These are phyloP conservation scores for Bacidia rubella DNA, from an alignment of 495 filamentous ascomycete genomes.

Conservation along the genomic window DNA sequence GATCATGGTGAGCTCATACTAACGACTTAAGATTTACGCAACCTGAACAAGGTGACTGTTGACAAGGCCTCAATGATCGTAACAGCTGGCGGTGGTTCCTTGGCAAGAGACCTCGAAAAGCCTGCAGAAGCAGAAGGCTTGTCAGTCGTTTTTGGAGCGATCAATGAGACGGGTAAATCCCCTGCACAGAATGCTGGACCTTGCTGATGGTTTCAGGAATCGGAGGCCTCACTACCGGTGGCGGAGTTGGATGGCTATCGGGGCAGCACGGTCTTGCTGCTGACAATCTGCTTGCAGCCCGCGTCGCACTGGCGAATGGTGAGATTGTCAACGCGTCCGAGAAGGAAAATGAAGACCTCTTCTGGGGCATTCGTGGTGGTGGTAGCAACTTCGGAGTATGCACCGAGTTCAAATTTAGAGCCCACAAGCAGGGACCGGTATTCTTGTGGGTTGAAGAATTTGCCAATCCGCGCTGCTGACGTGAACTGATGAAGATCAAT, in stretches of 20 bases:
- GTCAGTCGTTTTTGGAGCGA: constrained; percentile 1
- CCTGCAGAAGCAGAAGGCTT: constrained; percentile 5
- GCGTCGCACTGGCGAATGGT: constrained; percentile 24
- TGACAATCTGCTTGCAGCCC: constrained; percentile 24
- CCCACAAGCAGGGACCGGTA: constrained; percentile 11
- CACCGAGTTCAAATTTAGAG: constrained; percentile 21
- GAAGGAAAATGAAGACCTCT: constrained; percentile 20
- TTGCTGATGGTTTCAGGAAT: constrained; percentile 18
- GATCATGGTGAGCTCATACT: not conserved
- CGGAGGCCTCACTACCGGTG: constrained; percentile 24
- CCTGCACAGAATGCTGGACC: not conserved
- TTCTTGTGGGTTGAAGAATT: constrained; percentile 20
- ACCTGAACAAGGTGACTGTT: constrained; percentile 36
- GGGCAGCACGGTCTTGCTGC: constrained; percentile 25
- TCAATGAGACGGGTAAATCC: constrained; percentile 3
- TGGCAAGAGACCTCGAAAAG: not conserved
- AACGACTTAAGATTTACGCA: constrained; percentile 27
- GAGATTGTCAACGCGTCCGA: constrained; percentile 17
- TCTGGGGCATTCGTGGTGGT: constrained; percentile 26
- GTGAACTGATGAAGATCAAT: constrained; percentile 5
- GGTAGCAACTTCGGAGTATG: constrained; percentile 23
- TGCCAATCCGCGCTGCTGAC: constrained; percentile 17
- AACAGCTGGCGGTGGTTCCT: constrained; percentile 34
- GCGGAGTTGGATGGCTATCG: constrained; percentile 23
- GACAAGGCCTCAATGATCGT: constrained; percentile 29